Evolutionary conservation across 306 rosid species (phyloP).

Genomic region (Cicer pinnatifidum): DNA sequence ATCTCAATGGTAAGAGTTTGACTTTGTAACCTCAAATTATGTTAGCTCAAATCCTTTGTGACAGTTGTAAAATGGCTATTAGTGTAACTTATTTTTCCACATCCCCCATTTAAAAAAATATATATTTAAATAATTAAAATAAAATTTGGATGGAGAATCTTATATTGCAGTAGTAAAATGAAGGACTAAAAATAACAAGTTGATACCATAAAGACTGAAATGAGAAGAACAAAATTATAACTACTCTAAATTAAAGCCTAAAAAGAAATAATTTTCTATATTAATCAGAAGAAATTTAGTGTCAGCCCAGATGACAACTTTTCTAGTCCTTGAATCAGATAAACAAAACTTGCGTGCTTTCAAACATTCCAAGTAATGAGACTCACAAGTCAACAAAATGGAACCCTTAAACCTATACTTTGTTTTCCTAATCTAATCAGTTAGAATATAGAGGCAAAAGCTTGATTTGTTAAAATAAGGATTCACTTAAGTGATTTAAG

Average conservation of each 20-base stretch:
- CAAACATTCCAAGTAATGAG: background rate
- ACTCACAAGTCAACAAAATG: slow-evolving; percentile 18
- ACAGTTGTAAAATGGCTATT: too few species aligned
- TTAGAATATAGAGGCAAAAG: slow-evolving; percentile 10
- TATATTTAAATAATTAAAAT: too few species aligned
- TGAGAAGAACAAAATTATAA: background rate
- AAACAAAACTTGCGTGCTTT: slow-evolving; percentile 12
- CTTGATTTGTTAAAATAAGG: slow-evolving; percentile 14
- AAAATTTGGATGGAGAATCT: background rate
- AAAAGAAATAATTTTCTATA: background rate
- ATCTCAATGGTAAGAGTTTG: too few species aligned
- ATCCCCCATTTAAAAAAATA: too few species aligned
- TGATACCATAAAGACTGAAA: background rate
- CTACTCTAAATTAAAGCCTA: background rate
- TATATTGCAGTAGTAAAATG: background rate
- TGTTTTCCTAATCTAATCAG: slow-evolving; percentile 15
- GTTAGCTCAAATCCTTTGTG: too few species aligned
- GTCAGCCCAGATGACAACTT: background rate
- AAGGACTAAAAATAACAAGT: background rate
- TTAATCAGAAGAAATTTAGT: background rate
- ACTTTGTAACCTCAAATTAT: too few species aligned
- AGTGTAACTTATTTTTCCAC: too few species aligned
- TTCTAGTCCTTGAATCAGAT: slow-evolving; percentile 29
- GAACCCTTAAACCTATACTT: slow-evolving; percentile 18
- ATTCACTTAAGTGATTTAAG: slow-evolving; percentile 15